Conservation (phyloP, 352 stramenopile genomes). For the Phytophthora aleatoria region DNA sequence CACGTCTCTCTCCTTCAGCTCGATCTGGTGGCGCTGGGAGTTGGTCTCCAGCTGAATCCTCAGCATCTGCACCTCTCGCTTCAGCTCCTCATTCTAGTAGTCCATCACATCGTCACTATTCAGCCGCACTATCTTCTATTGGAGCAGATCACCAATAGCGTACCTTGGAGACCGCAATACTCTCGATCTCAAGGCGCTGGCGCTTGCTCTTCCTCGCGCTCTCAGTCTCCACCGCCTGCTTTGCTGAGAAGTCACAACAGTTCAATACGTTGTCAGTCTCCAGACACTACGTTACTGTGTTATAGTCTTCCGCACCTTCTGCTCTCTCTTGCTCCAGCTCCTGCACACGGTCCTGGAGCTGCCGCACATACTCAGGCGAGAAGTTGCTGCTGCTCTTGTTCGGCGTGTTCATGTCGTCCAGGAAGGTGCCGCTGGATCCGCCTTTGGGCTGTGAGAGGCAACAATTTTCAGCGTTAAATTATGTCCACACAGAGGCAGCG, state of each 20-base stretch:
- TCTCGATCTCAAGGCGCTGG: slow-evolving; percentile 64
- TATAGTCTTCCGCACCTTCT: slow-evolving; percentile 32
- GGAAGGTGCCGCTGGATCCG: slow-evolving; percentile 33
- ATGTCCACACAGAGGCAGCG: neutral
- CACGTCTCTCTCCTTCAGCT: slow-evolving; percentile 72
- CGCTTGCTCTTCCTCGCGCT: slow-evolving; percentile 44
- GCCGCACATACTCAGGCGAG: slow-evolving; percentile 25
- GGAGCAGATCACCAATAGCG: neutral
- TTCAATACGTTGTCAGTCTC: neutral
- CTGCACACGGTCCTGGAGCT: slow-evolving; percentile 42
- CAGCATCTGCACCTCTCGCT: slow-evolving; percentile 56
- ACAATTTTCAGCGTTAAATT: neutral
- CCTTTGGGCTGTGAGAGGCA: slow-evolving; percentile 22
- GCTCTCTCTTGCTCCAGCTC: slow-evolving; percentile 38
- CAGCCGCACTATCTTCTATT: slow-evolving; percentile 3
- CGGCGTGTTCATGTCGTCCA: slow-evolving; percentile 47
- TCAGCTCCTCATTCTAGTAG: slow-evolving; percentile 52
- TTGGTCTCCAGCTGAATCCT: slow-evolving; percentile 59
- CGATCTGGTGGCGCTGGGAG: slow-evolving; percentile 62
- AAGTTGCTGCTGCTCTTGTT: slow-evolving; percentile 6
- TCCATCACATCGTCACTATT: neutral
- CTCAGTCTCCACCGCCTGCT: slow-evolving; percentile 31
- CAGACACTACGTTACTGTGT: neutral
- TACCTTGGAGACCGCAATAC: slow-evolving; percentile 63
- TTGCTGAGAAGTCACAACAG: slow-evolving; percentile 29